These are phyloP conservation scores for Boletus reticulatus DNA, from an alignment of 768 basidiomycete genomes.

Conservation along the genomic window DNA sequence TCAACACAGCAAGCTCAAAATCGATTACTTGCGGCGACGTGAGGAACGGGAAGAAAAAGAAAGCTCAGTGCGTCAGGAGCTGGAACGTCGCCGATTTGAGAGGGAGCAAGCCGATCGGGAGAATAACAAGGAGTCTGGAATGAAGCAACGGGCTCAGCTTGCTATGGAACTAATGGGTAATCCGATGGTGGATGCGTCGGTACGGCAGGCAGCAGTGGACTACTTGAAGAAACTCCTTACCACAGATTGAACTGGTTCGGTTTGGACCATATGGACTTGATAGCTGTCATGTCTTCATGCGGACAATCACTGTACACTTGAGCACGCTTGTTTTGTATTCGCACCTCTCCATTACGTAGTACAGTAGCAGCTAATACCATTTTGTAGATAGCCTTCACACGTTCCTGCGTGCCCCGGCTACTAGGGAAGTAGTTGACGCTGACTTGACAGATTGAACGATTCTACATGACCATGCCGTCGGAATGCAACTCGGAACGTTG, in stretches of 20 bases:
- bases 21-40: conserved; percentile 63
- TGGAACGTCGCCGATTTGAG: conserved; percentile 52
- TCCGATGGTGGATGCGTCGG: conserved; percentile 51
- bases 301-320: conserved; percentile 12
- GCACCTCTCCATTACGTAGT: not conserved
- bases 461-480: conserved; percentile 26
- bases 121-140: conserved; percentile 47
- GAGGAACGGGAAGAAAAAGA: conserved; percentile 72
- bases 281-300: conserved; percentile 1
- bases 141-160: conserved; percentile 61
- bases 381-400: not conserved
- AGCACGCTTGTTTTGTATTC: conserved; percentile 7
- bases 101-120: conserved; percentile 58
- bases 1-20: conserved; percentile 66
- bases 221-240: conserved; percentile 68
- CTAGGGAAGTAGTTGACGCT: too few species aligned
- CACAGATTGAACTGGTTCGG: conserved; percentile 27
- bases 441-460: too few species aligned
- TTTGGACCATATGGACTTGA: conserved; percentile 6
- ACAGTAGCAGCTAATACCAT: conserved; percentile 7
- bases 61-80: conserved; percentile 46
- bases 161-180: conserved; percentile 68
- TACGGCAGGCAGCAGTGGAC: conserved; percentile 67
- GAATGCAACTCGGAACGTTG: conserved; percentile 3
- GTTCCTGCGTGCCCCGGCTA: too few species aligned